Base-by-base conservation (phyloP, 164 flowering plant genomes). In the Warburgia ugandensis region DNA sequence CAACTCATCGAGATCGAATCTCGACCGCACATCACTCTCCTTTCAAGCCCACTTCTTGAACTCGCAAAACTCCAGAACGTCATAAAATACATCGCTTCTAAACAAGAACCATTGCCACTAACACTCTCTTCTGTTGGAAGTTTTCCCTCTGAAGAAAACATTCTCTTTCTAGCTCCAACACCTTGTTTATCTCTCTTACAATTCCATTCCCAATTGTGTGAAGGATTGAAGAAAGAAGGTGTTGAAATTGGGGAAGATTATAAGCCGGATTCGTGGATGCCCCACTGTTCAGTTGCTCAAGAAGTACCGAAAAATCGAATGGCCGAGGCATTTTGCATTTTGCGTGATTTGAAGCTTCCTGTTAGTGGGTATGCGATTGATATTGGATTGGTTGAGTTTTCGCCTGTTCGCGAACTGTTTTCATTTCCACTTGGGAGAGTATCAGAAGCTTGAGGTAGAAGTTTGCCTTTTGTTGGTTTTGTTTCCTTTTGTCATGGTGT, bases 1-100 rank as follows among this genome's bases (percentile, higher is more conserved):
- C 95, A 88, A 43, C 84, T 92, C 41, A 88, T 92, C 38, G 94
- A 83, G 55, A 88, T 84, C 48, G 94, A 85, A 52, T 88, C 98
- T n/a, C 79, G 98, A 9, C 98, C 98, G 0, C 98, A 92, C 66
- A 73, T 92, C 23, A 88, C 95, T 32, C 83, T 92, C 25, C 80
- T 81, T 60, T 78, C 96, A 4, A 72, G 63, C 67, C 72, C 85
- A n/a, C 67, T 38, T 33, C 46, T 77, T 10, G 98, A 92, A 3
- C 71, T 82, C 0, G 30, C 68, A 0, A 85, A 77, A 59, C 73
- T 92, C 23, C 85, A 81, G 51, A 65, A 58, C 60, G 29, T 82
- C 14, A 37, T 88, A 16, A 81, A 72, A 50, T 52, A 27, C 50
- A 75, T 86, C 45, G 80, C 95, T 33, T 65, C 85, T 1, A 81